Base-by-base conservation (phyloP, 2,329 filamentous ascomycete genomes). In the Rutstroemia sp. region DNA sequence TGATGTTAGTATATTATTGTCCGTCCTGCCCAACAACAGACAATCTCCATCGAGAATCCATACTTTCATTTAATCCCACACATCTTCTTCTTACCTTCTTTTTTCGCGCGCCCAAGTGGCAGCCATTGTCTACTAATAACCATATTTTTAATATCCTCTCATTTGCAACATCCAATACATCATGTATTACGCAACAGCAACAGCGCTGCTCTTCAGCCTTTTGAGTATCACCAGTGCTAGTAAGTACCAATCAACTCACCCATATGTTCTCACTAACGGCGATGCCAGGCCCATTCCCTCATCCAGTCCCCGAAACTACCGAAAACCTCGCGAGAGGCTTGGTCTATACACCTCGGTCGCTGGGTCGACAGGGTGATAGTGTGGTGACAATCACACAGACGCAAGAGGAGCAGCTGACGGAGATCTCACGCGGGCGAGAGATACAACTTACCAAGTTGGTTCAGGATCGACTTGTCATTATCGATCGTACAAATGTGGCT, bases 61-160 rank as follows among this genome's bases (percentile, higher is more conserved):
- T 3, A 48, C 34, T 19, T 36, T 36, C 38, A 19, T 21, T 55
- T 40, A 25, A 10, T 14, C n/a, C 34, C 16, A 10, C n/a, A 55
- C 60, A 58, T 54, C 58, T 60, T 62, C 57, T 58, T 58, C 56
- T 36, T 45, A 60, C 61, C 62, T 67, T 68, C 60, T 54, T 65
- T 64, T 53, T 60, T 34, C 51, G 63, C 64, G 66, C 66, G 65
- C 65, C 64, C 66, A 49, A 67, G 64, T 57, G 64, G 64, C 63
- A 60, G 65, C 64, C 63, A 59, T 60, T 57, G 27, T 58, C 50
- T 60, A 62, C 61, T 60, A 58, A 52, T 57, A 51, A 60, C 55
- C 52, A 46, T 55, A 27, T 45, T 36, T 55, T 44, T 52, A 53
- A 48, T 51, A 48, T 42, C 36, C n/a, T 14, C 1, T 14, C 51